Evolutionary conservation across 371 early-diverging fungal species (phyloP).

Genomic region (Mortierella sp.): DNA sequence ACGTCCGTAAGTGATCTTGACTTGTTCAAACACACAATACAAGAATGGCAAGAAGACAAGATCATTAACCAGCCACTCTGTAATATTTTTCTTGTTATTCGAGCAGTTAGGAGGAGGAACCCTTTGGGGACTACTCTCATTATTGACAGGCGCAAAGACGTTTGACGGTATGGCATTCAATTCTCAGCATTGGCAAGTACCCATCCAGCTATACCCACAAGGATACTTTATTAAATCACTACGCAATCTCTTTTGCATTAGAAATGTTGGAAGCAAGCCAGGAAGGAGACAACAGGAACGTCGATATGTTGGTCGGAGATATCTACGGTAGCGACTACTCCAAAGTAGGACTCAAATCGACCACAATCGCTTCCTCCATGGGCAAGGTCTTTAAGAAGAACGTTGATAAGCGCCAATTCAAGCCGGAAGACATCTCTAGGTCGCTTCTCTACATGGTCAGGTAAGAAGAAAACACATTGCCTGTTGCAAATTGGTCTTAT

Average conservation of each 20-base stretch:
- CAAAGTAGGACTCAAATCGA: slow-evolving; percentile 89
- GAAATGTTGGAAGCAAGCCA: slow-evolving; percentile 96
- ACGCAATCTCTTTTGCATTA: slow-evolving; percentile 23
- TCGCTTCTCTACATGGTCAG: slow-evolving; percentile 92
- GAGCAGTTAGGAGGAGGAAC: slow-evolving; percentile 96
- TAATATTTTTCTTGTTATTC: no score
- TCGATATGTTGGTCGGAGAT: slow-evolving; percentile 96
- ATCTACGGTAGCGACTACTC: slow-evolving; percentile 94
- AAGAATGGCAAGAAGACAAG: neutral
- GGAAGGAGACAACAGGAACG: slow-evolving; percentile 92
- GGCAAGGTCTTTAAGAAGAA: slow-evolving; percentile 94
- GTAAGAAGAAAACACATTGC: slow-evolving; percentile 48
- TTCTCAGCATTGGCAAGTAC: neutral
- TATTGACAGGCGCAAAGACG: slow-evolving; percentile 85
- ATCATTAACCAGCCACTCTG: neutral
- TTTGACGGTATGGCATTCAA: slow-evolving; percentile 79
- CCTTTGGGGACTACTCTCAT: slow-evolving; percentile 94
- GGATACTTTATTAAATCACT: slow-evolving; percentile 4
- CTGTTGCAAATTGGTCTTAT: no score
- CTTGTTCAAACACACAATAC: neutral
- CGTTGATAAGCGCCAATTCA: slow-evolving; percentile 73
- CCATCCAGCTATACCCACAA: neutral
- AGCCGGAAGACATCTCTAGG: slow-evolving; percentile 87
- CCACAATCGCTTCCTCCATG: slow-evolving; percentile 95
- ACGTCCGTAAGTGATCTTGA: slow-evolving; percentile 76